Evolutionary conservation across 768 basidiomycete genomes (phyloP).

Genomic region (Lentinula detonsa): DNA sequence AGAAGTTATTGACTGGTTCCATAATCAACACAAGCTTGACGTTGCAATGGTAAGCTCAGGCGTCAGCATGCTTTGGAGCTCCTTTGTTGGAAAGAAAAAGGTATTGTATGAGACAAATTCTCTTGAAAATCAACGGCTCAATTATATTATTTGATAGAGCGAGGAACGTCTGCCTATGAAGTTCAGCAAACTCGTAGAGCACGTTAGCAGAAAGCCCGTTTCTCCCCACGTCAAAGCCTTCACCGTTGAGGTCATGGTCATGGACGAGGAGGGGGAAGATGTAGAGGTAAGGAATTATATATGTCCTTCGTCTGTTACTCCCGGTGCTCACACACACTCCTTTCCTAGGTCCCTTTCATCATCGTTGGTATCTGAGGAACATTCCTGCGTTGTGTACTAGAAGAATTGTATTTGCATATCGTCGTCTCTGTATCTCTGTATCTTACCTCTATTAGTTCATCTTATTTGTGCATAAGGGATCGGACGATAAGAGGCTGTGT

Average conservation of each 20-base stretch:
- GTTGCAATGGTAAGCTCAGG: constrained; percentile 96
- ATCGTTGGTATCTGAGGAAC: constrained; percentile 53
- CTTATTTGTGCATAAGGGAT: no score
- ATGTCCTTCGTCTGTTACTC: not conserved
- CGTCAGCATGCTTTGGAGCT: constrained; percentile 97
- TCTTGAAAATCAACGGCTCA: not conserved
- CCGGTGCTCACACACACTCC: not conserved
- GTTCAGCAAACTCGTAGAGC: constrained; percentile 87
- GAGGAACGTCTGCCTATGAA: constrained; percentile 85
- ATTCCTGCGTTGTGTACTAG: constrained; percentile 6
- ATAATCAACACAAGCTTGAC: constrained; percentile 76
- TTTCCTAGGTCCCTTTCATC: constrained; percentile 71
- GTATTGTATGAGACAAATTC: constrained; percentile 31
- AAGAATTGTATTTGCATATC: not conserved
- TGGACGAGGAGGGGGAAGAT: constrained; percentile 89
- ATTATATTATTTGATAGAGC: constrained; percentile 43
- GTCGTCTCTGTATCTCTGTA: no score
- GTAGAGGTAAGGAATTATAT: constrained; percentile 62
- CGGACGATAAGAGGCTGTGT: no score
- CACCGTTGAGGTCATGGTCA: constrained; percentile 91
- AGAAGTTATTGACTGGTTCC: constrained; percentile 82
- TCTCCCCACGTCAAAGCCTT: constrained; percentile 79
- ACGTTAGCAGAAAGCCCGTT: constrained; percentile 91
- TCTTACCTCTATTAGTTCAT: no score
- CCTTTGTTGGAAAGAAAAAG: constrained; percentile 92